Evolutionary conservation across 352 stramenopile genomes (phyloP), one percentile per base, ranked within the genome.

Genomic region (Globisporangium megalacanthum): DNA sequence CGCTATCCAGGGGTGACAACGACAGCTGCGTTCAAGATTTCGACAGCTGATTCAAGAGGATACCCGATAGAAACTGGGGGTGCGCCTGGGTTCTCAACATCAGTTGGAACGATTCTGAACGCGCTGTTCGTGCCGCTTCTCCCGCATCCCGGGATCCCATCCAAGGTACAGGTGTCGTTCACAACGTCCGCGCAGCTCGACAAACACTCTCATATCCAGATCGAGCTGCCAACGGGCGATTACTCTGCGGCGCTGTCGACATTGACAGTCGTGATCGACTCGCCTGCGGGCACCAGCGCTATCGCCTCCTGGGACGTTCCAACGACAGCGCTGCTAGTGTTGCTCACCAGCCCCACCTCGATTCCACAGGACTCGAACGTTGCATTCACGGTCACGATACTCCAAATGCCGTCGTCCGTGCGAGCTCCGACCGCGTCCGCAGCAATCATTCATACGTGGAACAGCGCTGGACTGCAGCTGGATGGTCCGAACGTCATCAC

Each of bases 361-460:
- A 72, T 89, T 44, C 48, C 62, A 2, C 58, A 73, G 46, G 64
- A 60, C 0, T 61, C 68, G 19, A 49, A 35, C 2, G 58, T 87
- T 9, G 59, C 35, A 20, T 61, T 87, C 17, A 56, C 64, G 49
- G 64, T 87, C 29, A 69, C 65, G 6, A 66, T 74, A 3, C 37
- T 89, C 0, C 56, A 66, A 7, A 81, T 83, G 72, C 76, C 79
- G 2, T 68, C 65, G 33, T 87, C 79, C 0, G 56, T 86, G 46
- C 68, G 79, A 5, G 31, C 48, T 36, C 39, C 39, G 33, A 67
- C 59, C 0, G 4, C 47, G 1, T 61, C 45, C 3, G 54, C 46
- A 33, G 76, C 64, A 29, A 72, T 49, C 4, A 81, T 87, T 11
- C 65, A 79, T 48, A 87, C 72, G 6, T 86, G 71, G 70, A 76